Percentiles rank a stretch among this genome's conserved stretches.
Evolutionary conservation across 2,329 filamentous ascomycete species (phyloP).

Genomic region (Fusarium continuum): DNA sequence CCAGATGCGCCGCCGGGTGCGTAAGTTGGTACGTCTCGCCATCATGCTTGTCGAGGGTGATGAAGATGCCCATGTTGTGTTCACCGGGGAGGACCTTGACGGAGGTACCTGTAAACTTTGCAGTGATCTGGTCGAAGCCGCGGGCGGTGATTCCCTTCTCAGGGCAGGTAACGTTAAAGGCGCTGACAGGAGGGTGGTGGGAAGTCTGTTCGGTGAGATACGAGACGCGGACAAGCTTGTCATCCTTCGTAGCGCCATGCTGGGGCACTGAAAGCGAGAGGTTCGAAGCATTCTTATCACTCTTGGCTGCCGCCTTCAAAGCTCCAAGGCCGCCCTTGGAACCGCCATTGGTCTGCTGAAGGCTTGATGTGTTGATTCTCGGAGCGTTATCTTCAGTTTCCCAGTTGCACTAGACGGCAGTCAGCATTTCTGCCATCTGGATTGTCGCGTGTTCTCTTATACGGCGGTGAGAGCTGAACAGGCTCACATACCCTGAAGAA

Average conservation of each 20-base stretch:
- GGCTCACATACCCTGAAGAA: slow-evolving; percentile 82
- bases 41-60: slow-evolving; percentile 80
- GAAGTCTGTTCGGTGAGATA: slow-evolving; percentile 98
- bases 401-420: slow-evolving; percentile 81
- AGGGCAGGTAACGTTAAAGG: slow-evolving; percentile 92
- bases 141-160: slow-evolving; percentile 87
- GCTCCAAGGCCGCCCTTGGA: slow-evolving; percentile 58
- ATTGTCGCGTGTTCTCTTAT: background rate
- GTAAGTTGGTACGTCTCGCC: slow-evolving; percentile 95
- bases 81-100: slow-evolving; percentile 90
- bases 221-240: slow-evolving; percentile 77
- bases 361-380: slow-evolving; percentile 63
- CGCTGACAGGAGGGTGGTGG: slow-evolving; percentile 96
- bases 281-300: slow-evolving; percentile 57
- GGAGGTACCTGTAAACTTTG: slow-evolving; percentile 96
- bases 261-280: slow-evolving; percentile 63
- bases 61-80: slow-evolving; percentile 96
- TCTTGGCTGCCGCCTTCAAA: slow-evolving; percentile 56
- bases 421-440: slow-evolving; percentile 11
- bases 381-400: slow-evolving; percentile 84
- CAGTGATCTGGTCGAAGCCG: slow-evolving; percentile 95
- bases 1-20: slow-evolving; percentile 91
- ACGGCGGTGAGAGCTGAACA: background rate
- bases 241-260: slow-evolving; percentile 54
- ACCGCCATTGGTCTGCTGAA: slow-evolving; percentile 47